Evolutionary conservation across 225 moss, liverwort and hornwort genomes (phyloP).

Genomic region (Pseudisothecium myosuroides): DNA sequence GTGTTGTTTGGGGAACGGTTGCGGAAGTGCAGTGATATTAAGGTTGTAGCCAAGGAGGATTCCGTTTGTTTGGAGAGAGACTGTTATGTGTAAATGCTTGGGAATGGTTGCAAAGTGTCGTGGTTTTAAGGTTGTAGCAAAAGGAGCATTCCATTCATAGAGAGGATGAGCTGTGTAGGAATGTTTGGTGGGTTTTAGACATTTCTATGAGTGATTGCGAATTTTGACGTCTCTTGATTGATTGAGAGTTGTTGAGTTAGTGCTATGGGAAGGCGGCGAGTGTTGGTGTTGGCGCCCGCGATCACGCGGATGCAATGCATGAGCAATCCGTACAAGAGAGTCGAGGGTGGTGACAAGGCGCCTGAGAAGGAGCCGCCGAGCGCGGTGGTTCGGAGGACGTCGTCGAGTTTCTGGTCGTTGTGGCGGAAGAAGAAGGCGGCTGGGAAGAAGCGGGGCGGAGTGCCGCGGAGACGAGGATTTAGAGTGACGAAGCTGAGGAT

Average conservation of each 20-base stretch:
- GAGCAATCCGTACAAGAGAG: conserved; percentile 26
- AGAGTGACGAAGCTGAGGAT: conserved; percentile 20
- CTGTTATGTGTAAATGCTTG: background rate
- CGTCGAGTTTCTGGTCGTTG: conserved; percentile 19
- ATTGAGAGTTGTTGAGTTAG: background rate
- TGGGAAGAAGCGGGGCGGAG: background rate
- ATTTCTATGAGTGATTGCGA: background rate
- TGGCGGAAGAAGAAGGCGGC: conserved; percentile 14
- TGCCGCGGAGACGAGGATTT: conserved; percentile 9
- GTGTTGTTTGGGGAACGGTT: background rate
- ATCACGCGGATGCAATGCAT: conserved; percentile 41
- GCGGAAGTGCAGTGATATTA: background rate
- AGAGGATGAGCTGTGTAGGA: background rate
- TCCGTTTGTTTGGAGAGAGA: background rate
- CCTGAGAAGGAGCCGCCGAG: background rate
- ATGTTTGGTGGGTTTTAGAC: background rate
- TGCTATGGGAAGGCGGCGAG: conserved; percentile 39
- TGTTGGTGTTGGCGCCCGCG: conserved; percentile 36
- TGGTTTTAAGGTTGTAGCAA: background rate
- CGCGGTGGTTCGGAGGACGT: background rate
- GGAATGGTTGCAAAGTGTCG: background rate
- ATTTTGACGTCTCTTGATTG: background rate
- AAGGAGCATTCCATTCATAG: background rate
- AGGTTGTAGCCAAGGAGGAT: background rate
- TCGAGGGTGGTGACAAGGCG: background rate